Evolutionary conservation across 495 filamentous ascomycete species (phyloP), one percentile per base, ranked within the genome.

Genomic region (Xylaria curta): DNA sequence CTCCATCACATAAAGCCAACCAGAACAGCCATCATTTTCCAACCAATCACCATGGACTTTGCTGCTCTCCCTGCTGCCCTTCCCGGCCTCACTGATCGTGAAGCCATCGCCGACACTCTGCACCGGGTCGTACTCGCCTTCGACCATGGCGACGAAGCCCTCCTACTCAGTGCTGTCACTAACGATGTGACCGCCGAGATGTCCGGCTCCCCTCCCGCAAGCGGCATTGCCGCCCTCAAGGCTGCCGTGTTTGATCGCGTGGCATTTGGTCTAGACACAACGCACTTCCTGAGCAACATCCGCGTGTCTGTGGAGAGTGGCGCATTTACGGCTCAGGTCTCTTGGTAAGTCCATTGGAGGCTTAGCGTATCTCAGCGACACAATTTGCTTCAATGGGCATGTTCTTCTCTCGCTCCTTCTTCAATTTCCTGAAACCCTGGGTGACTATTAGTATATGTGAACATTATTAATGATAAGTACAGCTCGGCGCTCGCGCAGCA

Each of bases 241-340:
- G 65, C 71, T 24, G 62, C 65, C 38, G 51, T 66, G 44, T 70
- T 53, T 17, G 60, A 73, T 19, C 49, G 40, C 9, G 54, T 70
- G 13, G 49, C 47, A 36, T 54, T 13, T 54, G 40, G 69, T 21
- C 38, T 73, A 24, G 72, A 73, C 51, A 73, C 72, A 3, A 54
- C 69, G 21, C 72, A 73, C 68, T 71, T 69, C 68, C 61, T 73
- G 9, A 73, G 66, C 61, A 73, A 73, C 68, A 66, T 73, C 46
- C 72, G 72, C 68, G 49, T 73, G n/a, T 66, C 49, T 47, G 26
- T 73, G 38, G 59, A 73, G 59, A 66, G 59, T 31, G 51, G 51
- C 4, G 46, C 66, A 8, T 56, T 60, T 0, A 71, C 68, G 24
- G 72, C 72, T 24, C 67, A 62, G 38, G 68, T 53, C 19, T 66